phyloP scores from a whole-genome alignment of 2,329 filamentous ascomycete genomes.

The Aspergillus sclerotialis region DNA sequence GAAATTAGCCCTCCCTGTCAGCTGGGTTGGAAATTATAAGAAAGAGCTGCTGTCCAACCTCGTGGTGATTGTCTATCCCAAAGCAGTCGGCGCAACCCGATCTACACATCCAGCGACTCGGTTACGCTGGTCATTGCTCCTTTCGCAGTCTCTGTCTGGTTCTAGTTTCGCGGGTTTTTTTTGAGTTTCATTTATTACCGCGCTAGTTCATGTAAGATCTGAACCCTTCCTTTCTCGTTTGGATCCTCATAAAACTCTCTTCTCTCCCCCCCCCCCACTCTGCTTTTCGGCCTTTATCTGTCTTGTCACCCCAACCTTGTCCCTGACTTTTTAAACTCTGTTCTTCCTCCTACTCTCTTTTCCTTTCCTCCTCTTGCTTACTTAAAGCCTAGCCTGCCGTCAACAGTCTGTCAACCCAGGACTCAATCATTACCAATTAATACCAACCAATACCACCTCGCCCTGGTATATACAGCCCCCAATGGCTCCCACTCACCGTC shows the following conservation, averaged over 20 bases:
- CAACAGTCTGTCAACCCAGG: neutral
- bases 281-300: neutral
- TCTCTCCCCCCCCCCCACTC: neutral
- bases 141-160: neutral
- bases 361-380: neutral
- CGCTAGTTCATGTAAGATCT: slow-evolving; percentile 1
- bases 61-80: neutral
- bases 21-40: neutral
- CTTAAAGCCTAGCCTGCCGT: slow-evolving; percentile 1
- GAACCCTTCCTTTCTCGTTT: slow-evolving; percentile 2
- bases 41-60: neutral
- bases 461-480: slow-evolving; percentile 1
- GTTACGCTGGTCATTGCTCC: slow-evolving; percentile 2
- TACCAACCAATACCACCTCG: slow-evolving; percentile 1
- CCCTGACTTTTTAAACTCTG: neutral
- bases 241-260: neutral
- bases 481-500: slow-evolving; percentile 52
- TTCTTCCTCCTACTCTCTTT: neutral
- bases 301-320: neutral
- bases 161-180: neutral
- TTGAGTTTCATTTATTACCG: neutral
- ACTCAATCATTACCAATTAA: neutral
- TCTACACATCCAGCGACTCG: slow-evolving; percentile 1
- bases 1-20: neutral
- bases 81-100: slow-evolving; percentile 1